Evolutionary conservation across 495 filamentous ascomycete genomes (phyloP).

Genomic region (Parathielavia appendiculata): DNA sequence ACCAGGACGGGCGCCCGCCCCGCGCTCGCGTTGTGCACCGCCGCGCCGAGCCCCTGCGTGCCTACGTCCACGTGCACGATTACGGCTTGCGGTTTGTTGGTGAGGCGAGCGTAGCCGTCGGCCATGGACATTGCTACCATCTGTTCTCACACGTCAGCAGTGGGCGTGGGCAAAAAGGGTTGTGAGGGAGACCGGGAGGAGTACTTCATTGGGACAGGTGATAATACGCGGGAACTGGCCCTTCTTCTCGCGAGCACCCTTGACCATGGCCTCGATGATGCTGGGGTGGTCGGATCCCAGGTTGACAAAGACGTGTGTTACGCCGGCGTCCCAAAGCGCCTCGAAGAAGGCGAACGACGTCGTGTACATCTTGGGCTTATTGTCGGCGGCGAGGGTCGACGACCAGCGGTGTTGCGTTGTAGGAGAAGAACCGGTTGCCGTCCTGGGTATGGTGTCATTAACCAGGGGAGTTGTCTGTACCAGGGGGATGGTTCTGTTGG

Average conservation of each 20-base stretch:
- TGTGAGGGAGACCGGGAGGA: not conserved
- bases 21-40: slow-evolving; percentile 85
- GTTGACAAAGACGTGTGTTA: slow-evolving; percentile 90
- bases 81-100: slow-evolving; percentile 79
- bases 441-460: not conserved
- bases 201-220: slow-evolving; percentile 86
- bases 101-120: slow-evolving; percentile 87
- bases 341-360: slow-evolving; percentile 81
- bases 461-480: not conserved
- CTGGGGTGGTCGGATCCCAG: slow-evolving; percentile 89
- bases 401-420: slow-evolving; percentile 2
- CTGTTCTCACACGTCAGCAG: slow-evolving; percentile 38
- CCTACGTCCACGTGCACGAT: slow-evolving; percentile 97
- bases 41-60: slow-evolving; percentile 81
- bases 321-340: slow-evolving; percentile 86
- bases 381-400: slow-evolving; percentile 1
- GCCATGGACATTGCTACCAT: slow-evolving; percentile 98
- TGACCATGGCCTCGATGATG: slow-evolving; percentile 95
- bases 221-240: slow-evolving; percentile 78
- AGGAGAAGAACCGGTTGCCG: not conserved
- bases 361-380: slow-evolving; percentile 41
- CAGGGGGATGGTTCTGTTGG: not conserved
- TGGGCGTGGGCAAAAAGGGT: not conserved
- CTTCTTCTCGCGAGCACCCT: slow-evolving; percentile 61
- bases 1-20: slow-evolving; percentile 84